Base-by-base conservation (phyloP, 257 asterid genomes). In the Solanum dulcamara region DNA sequence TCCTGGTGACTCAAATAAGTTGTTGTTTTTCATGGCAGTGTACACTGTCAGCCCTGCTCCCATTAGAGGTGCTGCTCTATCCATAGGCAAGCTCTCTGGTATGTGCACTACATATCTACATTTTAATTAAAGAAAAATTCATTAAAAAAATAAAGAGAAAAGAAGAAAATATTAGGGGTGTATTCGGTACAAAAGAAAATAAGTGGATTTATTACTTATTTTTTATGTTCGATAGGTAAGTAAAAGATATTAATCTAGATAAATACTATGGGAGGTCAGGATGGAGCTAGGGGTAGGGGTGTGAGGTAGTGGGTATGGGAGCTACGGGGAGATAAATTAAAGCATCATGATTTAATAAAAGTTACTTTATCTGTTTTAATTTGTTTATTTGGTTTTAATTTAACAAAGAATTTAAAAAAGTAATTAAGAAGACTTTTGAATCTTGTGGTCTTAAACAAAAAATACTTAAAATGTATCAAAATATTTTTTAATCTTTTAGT, bases 101-200 rank as follows among this genome's bases (percentile, higher is more conserved):
- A 74, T 68, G 46, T 77, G 83, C 75, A 85, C 74, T n/a, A 75
- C 72, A 30, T 74, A 85, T 28, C 83, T 82, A 26, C 57, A 97
- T 92, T 12, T 83, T 81, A 83, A 24, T 85, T 81, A 86, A 26
- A n/a, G n/a, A 30, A 14, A 8, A 18, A 72, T 40, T 33, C 2
- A 14, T 5, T 14, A 17, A 6, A 46, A 8, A 13, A 42, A 13
- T 17, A 12, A 38, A 48, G 5, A n/a, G 38, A 11, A 40, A 22
- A 22, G 10, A 11, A 5, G 24, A 30, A 24, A 67, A 30, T 38
- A 2, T 67, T 17, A 66, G 24, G 59, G 10, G n/a, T 18, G 24
- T 17, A 0, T 51, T 51, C n/a, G 10, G n/a, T 17, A 51, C 4
- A 3, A 32, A 67, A 2, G 42, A 32, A 67, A 37, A 67, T 17